Conservation (phyloP, 2,329 filamentous ascomycete genomes). For the Thielaviopsis cerberus region DNA sequence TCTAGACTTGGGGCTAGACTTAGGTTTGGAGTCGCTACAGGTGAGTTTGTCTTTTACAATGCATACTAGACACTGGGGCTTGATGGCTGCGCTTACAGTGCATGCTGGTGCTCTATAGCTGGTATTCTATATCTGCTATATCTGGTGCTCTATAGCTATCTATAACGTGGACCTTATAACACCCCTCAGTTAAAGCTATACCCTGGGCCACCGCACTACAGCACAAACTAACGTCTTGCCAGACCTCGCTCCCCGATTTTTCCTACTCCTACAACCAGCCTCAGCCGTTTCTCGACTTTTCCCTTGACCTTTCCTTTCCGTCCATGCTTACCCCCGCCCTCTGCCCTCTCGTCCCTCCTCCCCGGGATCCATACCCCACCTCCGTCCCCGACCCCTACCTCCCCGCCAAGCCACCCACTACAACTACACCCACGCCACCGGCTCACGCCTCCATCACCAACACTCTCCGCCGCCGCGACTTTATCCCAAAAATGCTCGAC, state of each 20-base stretch:
- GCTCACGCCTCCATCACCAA: not conserved
- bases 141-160: not conserved
- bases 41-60: not conserved
- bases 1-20: not conserved
- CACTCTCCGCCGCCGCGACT: constrained; percentile 3
- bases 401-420: not conserved
- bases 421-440: no score
- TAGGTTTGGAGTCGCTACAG: not conserved
- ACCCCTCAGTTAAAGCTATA: no score
- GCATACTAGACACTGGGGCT: not conserved
- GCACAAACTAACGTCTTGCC: no score
- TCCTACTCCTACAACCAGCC: not conserved
- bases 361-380: not conserved
- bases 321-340: not conserved
- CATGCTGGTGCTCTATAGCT: no score
- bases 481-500: constrained; percentile 1
- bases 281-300: not conserved
- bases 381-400: not conserved
- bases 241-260: not conserved
- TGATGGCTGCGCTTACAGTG: no score
- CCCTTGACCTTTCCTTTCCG: not conserved
- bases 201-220: no score
- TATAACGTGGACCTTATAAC: not conserved
- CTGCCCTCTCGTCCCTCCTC: not conserved
- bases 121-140: no score